These are phyloP conservation scores for Sanguinoderma infundibulare DNA, from an alignment of 1,284 basidiomycete species.

Conservation along the genomic window DNA sequence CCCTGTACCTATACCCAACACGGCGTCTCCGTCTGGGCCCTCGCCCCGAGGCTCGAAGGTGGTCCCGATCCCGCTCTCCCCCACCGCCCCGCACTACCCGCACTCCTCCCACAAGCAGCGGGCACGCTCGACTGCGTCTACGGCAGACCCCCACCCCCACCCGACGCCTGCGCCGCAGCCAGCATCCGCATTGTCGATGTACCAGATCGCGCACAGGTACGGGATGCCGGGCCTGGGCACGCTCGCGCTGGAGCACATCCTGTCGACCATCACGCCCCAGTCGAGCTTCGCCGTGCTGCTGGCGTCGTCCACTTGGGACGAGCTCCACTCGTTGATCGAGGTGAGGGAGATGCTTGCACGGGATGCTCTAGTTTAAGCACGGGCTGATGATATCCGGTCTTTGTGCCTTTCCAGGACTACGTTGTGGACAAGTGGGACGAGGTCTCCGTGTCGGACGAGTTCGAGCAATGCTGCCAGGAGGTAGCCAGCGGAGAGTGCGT, in stretches of 20 bases:
- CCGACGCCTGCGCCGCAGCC: slow-evolving; percentile 66
- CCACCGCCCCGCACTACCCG: slow-evolving; percentile 43
- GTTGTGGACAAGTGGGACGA: slow-evolving; percentile 75
- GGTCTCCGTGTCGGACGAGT: slow-evolving; percentile 63
- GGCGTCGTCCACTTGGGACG: slow-evolving; percentile 69
- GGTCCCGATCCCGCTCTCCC: slow-evolving; percentile 44
- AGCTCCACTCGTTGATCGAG: slow-evolving; percentile 64
- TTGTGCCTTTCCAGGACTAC: slow-evolving; percentile 51
- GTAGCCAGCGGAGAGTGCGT: slow-evolving; percentile 73
- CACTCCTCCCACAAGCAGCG: slow-evolving; percentile 51
- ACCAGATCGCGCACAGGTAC: slow-evolving; percentile 84
- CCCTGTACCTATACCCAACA: slow-evolving; percentile 20
- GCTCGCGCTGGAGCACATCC: slow-evolving; percentile 77
- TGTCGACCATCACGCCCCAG: slow-evolving; percentile 73
- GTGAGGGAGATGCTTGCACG: slow-evolving; percentile 35
- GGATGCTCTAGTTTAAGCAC: too few relatives aligned
- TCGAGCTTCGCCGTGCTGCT: slow-evolving; percentile 76
- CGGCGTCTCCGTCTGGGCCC: slow-evolving; percentile 20
- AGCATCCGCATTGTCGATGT: slow-evolving; percentile 78
- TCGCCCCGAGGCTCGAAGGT: slow-evolving; percentile 42
- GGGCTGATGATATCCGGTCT: not conserved
- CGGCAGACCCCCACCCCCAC: slow-evolving; percentile 75
- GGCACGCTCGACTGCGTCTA: slow-evolving; percentile 35
- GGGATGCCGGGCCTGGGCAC: slow-evolving; percentile 66
- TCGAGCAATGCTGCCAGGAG: slow-evolving; percentile 71